Evolutionary conservation across 257 asterid species (phyloP).

Genomic region (Marsdenia floribunda): DNA sequence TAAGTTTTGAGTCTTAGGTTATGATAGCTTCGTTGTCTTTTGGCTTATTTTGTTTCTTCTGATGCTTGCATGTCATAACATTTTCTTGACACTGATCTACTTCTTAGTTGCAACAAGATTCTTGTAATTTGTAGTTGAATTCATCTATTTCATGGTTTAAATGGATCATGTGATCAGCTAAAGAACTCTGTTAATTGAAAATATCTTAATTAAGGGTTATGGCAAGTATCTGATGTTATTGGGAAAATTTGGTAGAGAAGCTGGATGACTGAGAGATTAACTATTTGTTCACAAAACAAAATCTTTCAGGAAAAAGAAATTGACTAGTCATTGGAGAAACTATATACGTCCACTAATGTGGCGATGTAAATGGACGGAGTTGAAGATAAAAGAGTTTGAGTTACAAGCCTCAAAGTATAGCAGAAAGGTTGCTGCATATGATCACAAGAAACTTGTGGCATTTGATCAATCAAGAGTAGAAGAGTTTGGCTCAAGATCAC

Average conservation of each 20-base stretch:
- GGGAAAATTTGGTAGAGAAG: neutral
- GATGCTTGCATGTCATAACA: neutral
- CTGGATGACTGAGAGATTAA: neutral
- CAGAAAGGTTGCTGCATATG: constrained; percentile 35
- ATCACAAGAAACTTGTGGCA: constrained; percentile 34
- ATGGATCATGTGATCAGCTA: neutral
- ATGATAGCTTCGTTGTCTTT: neutral
- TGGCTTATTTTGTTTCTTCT: neutral
- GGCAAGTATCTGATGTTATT: neutral
- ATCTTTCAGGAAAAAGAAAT: constrained; percentile 67
- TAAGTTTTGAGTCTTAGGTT: neutral
- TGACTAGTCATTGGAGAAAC: constrained; percentile 81
- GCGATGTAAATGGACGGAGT: constrained; percentile 91
- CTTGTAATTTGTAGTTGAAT: neutral
- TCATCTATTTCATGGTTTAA: neutral
- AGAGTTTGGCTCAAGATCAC: constrained; percentile 52
- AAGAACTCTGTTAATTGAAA: neutral
- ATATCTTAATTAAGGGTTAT: neutral
- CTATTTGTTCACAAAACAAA: constrained; percentile 1
- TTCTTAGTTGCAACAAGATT: neutral
- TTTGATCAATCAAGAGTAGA: constrained; percentile 38
- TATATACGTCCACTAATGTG: constrained; percentile 81
- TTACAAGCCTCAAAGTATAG: constrained; percentile 54
- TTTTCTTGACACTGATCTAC: neutral
- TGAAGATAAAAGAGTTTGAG: constrained; percentile 64